Evolutionary conservation across 352 stramenopile genomes (phyloP), one percentile per base, ranked within the genome.

Genomic region (Phytophthora uliginosa): DNA sequence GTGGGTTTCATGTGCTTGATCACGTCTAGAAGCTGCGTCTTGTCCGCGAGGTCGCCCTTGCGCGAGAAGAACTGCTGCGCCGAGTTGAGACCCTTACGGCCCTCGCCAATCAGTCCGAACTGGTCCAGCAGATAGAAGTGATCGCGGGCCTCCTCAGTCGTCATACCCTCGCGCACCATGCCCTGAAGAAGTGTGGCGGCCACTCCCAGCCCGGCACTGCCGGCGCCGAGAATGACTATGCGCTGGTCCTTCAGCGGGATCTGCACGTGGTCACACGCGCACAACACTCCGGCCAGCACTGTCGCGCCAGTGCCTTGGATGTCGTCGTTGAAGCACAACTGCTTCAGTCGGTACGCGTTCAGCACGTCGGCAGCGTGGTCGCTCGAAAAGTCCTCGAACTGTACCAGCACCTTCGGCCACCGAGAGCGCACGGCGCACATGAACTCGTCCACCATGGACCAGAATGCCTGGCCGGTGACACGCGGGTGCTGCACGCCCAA

Each of bases 291-390:
- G 22, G 97, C 97, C 50, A 99, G 71, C 59, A 98, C 92, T 0
- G 97, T 98, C 15, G 97, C 95, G 50, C 95, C 98, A 4, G 98
- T 99, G 33, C 97, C 98, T 73, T 99, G 97, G 73, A 99, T 99
- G 76, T 99, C 98, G 82, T 99, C 97, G 77, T 99, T 99, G 74
- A 99, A 99, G 74, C 95, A 98, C 20, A 98, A 76, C 65, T 98
- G 89, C 66, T 98, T 91, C 22, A 98, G 62, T 12, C 96, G 87
- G 79, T 99, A 99, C 24, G 96, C 96, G 61, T 99, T 96, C 31
- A 99, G 73, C 26, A 99, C 84, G 38, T 95, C 86, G 2, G 90
- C 86, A 18, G 92, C 92, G 68, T 95, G 83, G 59, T 94, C 86
- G 55, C 88, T 98, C 7, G 89, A 94, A 66, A 99, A 99, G 83